These are phyloP conservation scores for Boletus subcaerulescens DNA, from an alignment of 768 basidiomycete species.

Conservation along the genomic window DNA sequence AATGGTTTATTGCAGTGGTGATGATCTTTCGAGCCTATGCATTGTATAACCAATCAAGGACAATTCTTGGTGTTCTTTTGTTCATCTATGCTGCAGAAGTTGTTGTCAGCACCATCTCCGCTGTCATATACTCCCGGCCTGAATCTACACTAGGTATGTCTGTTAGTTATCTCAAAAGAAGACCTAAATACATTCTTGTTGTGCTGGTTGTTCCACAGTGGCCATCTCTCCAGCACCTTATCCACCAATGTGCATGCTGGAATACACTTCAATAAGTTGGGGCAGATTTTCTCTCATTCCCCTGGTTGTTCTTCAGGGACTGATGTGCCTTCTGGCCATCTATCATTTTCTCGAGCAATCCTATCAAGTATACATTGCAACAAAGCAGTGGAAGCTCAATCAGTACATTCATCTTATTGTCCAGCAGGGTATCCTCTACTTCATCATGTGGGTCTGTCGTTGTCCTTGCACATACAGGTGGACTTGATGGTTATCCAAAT, in stretches of 20 bases:
- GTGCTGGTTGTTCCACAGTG: not conserved
- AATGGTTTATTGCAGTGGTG: conserved; percentile 2
- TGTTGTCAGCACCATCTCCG: not conserved
- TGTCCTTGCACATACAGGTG: not conserved
- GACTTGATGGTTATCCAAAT: not conserved
- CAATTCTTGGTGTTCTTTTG: not conserved
- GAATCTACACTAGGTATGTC: not conserved
- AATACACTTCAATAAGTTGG: conserved; percentile 1
- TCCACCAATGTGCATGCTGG: not conserved
- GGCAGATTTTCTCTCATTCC: conserved; percentile 1
- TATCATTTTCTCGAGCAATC: not conserved
- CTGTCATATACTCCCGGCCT: not conserved
- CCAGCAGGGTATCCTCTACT: conserved; percentile 9
- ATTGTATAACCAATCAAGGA: conserved; percentile 1
- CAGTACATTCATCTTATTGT: conserved; percentile 5
- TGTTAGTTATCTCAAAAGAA: not conserved
- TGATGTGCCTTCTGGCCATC: conserved; percentile 6
- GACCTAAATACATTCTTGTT: not conserved
- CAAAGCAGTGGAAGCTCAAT: conserved; percentile 5
- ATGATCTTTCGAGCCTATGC: conserved; percentile 12
- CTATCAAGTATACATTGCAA: not conserved
- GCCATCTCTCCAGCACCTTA: not conserved
- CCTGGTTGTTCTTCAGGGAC: not conserved
- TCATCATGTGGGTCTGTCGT: not conserved
- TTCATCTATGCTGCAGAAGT: not conserved